phyloP scores from a whole-genome alignment of 768 basidiomycete species.

The Tulasnella sp. region DNA sequence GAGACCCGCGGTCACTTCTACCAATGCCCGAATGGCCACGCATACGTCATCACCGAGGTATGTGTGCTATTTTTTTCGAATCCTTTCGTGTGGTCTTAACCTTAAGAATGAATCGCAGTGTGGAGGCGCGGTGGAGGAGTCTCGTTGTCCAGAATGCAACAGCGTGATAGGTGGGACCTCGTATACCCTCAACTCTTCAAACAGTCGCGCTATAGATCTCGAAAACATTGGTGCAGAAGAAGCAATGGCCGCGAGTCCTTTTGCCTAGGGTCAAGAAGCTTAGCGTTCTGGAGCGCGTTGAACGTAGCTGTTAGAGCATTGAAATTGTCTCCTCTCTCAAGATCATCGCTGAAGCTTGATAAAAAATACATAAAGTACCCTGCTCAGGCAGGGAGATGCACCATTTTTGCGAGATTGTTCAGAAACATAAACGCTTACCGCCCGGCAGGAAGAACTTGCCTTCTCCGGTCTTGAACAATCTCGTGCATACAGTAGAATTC shows the following conservation, averaged over 20 bases:
- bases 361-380: no score
- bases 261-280: background rate
- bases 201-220: slow-evolving; percentile 27
- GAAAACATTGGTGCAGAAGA: slow-evolving; percentile 13
- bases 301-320: background rate
- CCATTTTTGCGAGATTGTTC: no score
- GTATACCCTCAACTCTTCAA: slow-evolving; percentile 25
- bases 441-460: no score
- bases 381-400: no score
- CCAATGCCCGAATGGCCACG: slow-evolving; percentile 31
- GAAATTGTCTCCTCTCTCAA: background rate
- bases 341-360: background rate
- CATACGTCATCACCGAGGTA: slow-evolving; percentile 30
- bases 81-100: background rate
- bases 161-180: slow-evolving; percentile 28
- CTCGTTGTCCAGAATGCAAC: slow-evolving; percentile 31
- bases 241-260: background rate
- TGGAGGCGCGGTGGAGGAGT: slow-evolving; percentile 23
- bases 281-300: background rate
- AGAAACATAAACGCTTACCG: no score
- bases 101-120: slow-evolving; percentile 14
- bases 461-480: no score
- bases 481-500: no score
- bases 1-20: slow-evolving; percentile 21
- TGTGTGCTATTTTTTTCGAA: background rate